Base-by-base conservation (phyloP, 345 rosid genomes). In the Bretschneidera sinensis region DNA sequence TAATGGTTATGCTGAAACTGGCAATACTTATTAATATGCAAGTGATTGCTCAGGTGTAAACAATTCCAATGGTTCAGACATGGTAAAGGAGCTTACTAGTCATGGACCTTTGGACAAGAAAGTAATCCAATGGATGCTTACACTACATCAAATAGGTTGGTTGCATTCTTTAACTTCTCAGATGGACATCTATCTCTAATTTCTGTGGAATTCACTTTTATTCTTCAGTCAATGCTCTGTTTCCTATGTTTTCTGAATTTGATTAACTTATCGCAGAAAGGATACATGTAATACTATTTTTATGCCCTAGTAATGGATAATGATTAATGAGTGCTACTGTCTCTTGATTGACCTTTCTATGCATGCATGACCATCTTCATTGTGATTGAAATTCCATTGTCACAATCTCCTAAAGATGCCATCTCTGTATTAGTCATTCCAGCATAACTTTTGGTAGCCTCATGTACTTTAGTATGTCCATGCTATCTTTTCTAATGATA, bases 111-210 rank as follows among this genome's bases (percentile, higher is more conserved):
- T 80, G 76, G 92, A 88, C 77, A 71, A 83, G 81, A 90, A 83
- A 77, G 84, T 83, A 67, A 85, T 86, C 62, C 83, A 90, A 53
- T 94, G 99, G 99, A 24, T 86, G 86, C 85, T 80, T 60, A 86
- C 92, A 23, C 80, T 94, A 60, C 96, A 90, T 72, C 99, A 90
- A 78, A 94, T 90, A 86, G 99, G 99, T 94, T 51, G 61, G 88
- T 71, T 51, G 43, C 19, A 48, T 45, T 71, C 55, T 5, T n/a
- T 24, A 51, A 23, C 1, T 24, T 33, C 8, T 28, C 11, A 39
- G 1, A 14, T 39, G 15, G 1, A 39, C 10, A 39, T 39, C 45
- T 11, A 1, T 14, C 45, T 39, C 45, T 39, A 13, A 28, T 39
- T 39, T 1, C 45, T 39, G 9, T 39, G 45, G n/a, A n/a, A 39